Conservation (phyloP, 768 basidiomycete species). For the Mycena rebaudengoi region DNA sequence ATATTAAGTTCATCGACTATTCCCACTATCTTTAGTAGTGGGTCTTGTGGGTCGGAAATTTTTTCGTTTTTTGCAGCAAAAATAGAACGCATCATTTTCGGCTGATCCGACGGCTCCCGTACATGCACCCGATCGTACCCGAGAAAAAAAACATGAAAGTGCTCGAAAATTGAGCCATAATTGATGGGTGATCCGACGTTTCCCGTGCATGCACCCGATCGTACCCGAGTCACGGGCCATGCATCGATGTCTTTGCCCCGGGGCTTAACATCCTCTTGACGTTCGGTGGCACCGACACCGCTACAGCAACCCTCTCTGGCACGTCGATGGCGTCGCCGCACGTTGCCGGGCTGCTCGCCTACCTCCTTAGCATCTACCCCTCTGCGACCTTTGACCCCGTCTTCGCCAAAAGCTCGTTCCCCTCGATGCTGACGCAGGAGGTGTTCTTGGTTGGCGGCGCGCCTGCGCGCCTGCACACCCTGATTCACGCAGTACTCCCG, state of each 20-base stretch:
- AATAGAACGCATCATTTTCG: too few species aligned
- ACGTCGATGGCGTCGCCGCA: constrained; percentile 97
- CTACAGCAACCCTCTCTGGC: constrained; percentile 82
- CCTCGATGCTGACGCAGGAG: background rate
- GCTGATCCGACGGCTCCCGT: too few species aligned
- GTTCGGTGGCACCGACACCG: constrained; percentile 68
- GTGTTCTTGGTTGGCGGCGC: constrained; percentile 41
- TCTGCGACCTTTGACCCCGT: constrained; percentile 66
- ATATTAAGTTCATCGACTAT: too few species aligned
- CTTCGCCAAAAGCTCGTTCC: constrained; percentile 36
- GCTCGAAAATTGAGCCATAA: too few species aligned
- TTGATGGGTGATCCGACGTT: too few species aligned
- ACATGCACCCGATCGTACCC: too few species aligned
- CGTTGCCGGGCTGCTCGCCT: constrained; percentile 87
- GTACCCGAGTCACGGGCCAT: constrained; percentile 88
- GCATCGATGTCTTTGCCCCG: constrained; percentile 93
- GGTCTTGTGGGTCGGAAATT: too few species aligned
- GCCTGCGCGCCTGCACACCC: constrained; percentile 54
- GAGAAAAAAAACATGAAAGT: too few species aligned
- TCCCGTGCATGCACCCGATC: too few species aligned
- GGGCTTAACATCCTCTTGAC: constrained; percentile 92
- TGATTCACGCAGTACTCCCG: constrained; percentile 65
- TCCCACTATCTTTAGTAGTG: too few species aligned
- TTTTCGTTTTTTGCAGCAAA: too few species aligned
- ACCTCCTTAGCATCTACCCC: constrained; percentile 90